A percentile compares a stretch with the other conserved stretches of the same genome.
Conservation (phyloP, 176 grass and related monocot species). For the Triticum dicoccoides region DNA sequence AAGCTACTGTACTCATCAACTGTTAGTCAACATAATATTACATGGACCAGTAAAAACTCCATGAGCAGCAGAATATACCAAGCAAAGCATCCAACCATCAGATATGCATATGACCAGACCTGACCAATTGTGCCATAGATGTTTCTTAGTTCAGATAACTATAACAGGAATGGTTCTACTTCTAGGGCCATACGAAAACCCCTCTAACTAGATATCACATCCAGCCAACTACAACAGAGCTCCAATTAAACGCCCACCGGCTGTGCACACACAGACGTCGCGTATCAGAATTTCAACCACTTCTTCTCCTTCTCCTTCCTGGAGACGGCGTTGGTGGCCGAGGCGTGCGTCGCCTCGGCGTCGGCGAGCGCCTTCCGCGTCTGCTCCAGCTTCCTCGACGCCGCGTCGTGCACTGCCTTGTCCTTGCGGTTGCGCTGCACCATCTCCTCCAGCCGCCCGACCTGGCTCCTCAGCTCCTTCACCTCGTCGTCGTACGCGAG, state of each 20-base stretch:
- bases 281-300: constrained; percentile 91
- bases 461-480: constrained; percentile 55
- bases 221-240: too few relatives aligned
- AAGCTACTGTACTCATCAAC: not conserved
- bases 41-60: not conserved
- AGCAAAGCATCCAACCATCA: not conserved
- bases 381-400: constrained; percentile 65
- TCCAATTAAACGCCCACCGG: not conserved
- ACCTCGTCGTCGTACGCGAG: constrained; percentile 72
- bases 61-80: not conserved
- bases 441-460: constrained; percentile 84
- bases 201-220: too few relatives aligned
- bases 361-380: constrained; percentile 51
- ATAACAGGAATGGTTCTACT: not conserved
- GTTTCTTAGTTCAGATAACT: not conserved
- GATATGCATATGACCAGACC: not conserved
- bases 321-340: constrained; percentile 48
- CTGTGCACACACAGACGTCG: not conserved
- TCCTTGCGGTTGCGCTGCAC: constrained; percentile 77
- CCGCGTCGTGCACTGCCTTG: constrained; percentile 67
- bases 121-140: not conserved
- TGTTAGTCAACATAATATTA: not conserved
- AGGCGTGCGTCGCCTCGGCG: constrained; percentile 67
- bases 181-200: too few relatives aligned
- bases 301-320: constrained; percentile 93